A percentile compares a stretch with the other conserved stretches of the same genome.
phyloP scores from a whole-genome alignment of 768 basidiomycete genomes.

The Inosperma sp. region DNA sequence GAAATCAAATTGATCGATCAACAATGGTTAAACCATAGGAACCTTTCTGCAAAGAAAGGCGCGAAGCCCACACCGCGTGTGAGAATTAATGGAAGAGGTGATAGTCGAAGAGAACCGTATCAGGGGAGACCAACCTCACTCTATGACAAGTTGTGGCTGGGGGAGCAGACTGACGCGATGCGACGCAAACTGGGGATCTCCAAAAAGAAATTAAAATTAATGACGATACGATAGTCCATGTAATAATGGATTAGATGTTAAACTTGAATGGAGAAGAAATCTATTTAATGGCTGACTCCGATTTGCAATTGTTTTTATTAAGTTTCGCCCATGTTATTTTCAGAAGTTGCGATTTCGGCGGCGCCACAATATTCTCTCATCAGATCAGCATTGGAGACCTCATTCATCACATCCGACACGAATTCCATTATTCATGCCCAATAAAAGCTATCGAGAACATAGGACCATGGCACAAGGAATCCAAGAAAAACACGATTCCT shows the following conservation, averaged over 20 bases:
- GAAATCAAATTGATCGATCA: conserved; percentile 12
- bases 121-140: not conserved
- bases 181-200: not conserved
- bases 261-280: not conserved
- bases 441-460: too few relatives aligned
- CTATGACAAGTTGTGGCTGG: not conserved
- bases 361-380: too few relatives aligned
- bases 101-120: not conserved
- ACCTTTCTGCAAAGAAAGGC: conserved; percentile 11
- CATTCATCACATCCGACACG: too few relatives aligned
- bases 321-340: too few relatives aligned
- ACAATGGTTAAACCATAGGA: conserved; percentile 5
- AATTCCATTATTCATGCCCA: too few relatives aligned
- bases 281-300: too few relatives aligned
- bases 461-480: too few relatives aligned
- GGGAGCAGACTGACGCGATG: not conserved
- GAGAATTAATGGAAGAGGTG: not conserved
- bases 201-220: not conserved
- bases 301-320: too few relatives aligned
- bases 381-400: too few relatives aligned
- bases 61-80: conserved; percentile 1
- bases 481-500: too few relatives aligned
- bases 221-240: not conserved
- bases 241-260: not conserved
- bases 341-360: too few relatives aligned